Percentiles rank a stretch among this genome's conserved stretches.
phyloP scores from a whole-genome alignment of 2,329 filamentous ascomycete genomes.

The Alternaria sp. region DNA sequence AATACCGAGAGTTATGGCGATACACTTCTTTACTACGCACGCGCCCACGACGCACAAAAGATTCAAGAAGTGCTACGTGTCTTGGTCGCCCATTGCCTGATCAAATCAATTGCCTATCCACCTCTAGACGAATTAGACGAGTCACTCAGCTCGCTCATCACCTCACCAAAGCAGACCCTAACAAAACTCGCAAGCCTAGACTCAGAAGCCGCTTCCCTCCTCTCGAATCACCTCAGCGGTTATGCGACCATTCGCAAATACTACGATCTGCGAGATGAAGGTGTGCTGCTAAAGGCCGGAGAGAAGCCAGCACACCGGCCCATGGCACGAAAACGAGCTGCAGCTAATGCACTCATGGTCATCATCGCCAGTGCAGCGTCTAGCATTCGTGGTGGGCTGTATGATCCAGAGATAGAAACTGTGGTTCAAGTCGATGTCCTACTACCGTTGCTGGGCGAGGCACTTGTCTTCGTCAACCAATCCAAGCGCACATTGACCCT shows the following conservation, averaged over 20 bases:
- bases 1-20: conserved; percentile 82
- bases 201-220: conserved; percentile 79
- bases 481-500: conserved; percentile 70
- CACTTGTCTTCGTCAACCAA: conserved; percentile 76
- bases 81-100: conserved; percentile 84
- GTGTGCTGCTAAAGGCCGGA: conserved; percentile 51
- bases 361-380: conserved; percentile 87
- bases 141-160: conserved; percentile 74
- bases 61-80: conserved; percentile 87
- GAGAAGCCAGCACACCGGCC: conserved; percentile 59
- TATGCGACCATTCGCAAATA: conserved; percentile 92
- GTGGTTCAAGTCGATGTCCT: conserved; percentile 91
- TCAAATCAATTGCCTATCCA: conserved; percentile 85
- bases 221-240: conserved; percentile 87
- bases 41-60: conserved; percentile 79
- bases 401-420: conserved; percentile 80
- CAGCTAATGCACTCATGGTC: conserved; percentile 78
- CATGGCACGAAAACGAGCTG: conserved; percentile 70
- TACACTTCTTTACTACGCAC: conserved; percentile 88
- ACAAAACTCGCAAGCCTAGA: conserved; percentile 77
- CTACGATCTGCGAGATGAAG: conserved; percentile 85
- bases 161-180: conserved; percentile 75
- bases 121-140: conserved; percentile 75
- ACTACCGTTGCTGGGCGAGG: conserved; percentile 83
- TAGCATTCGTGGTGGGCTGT: conserved; percentile 89